These are phyloP conservation scores for Cryptomeria japonica DNA, from an alignment of 75 land plant species.

Conservation along the genomic window DNA sequence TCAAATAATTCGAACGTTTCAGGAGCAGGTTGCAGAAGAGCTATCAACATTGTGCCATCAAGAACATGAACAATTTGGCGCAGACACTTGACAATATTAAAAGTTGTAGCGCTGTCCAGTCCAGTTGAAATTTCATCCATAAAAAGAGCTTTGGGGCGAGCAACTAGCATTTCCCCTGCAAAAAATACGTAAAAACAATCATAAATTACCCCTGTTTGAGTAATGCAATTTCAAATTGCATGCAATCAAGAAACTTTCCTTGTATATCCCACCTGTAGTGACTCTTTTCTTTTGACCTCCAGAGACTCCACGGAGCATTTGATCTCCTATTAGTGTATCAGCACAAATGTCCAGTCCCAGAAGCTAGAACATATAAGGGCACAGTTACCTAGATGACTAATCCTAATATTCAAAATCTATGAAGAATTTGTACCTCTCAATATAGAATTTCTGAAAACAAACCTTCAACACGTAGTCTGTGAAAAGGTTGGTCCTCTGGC, in stretches of 20 bases:
- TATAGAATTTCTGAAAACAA: not conserved
- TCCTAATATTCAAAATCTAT: not conserved
- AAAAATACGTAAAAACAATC: not conserved
- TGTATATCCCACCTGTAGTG: constrained; percentile 22
- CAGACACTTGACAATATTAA: constrained; percentile 58
- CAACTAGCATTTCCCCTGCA: constrained; percentile 82
- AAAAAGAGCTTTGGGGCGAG: constrained; percentile 68
- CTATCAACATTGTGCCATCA: constrained; percentile 51
- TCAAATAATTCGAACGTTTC: constrained; percentile 83
- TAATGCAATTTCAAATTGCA: constrained; percentile 29
- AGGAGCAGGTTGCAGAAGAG: constrained; percentile 83
- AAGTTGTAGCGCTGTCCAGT: constrained; percentile 82
- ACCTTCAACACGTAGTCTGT: constrained; percentile 40
- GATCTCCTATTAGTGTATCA: constrained; percentile 25
- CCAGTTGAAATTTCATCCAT: constrained; percentile 94
- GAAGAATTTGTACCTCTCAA: not conserved
- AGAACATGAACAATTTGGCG: constrained; percentile 47
- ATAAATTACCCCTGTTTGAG: not conserved
- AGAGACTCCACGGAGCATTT: constrained; percentile 32
- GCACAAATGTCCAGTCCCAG: constrained; percentile 34
- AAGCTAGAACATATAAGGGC: constrained; percentile 9
- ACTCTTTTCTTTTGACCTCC: constrained; percentile 38
- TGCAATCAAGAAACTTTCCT: not conserved
- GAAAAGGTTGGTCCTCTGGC: constrained; percentile 21
- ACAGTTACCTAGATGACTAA: not conserved